Conservation (phyloP, 2,329 filamentous ascomycete genomes). For the Pestalotiopsis sp. region DNA sequence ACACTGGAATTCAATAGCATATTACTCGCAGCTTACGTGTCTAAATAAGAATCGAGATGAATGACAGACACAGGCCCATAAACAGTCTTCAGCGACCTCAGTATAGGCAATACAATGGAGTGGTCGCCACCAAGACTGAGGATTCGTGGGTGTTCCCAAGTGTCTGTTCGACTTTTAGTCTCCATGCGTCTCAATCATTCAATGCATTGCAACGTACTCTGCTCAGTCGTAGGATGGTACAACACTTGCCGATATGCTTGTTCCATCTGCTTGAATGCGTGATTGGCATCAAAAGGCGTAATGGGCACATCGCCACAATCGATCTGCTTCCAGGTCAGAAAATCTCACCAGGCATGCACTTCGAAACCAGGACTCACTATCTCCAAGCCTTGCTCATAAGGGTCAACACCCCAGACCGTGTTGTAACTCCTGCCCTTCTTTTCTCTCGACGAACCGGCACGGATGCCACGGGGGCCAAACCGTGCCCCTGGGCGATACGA, state of each 20-base stretch:
- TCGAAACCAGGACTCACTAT: background rate
- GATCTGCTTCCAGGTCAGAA: background rate
- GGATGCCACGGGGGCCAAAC: constrained; percentile 5
- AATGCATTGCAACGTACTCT: background rate
- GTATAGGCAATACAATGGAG: constrained; percentile 31
- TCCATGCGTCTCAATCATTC: fast-evolving
- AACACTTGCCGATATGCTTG: constrained; percentile 16
- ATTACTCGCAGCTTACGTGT: constrained; percentile 16
- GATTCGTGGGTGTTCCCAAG: constrained; percentile 18
- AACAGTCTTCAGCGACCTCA: constrained; percentile 27
- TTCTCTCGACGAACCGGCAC: constrained; percentile 5
- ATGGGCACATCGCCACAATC: constrained; percentile 25
- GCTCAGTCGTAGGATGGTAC: constrained; percentile 9
- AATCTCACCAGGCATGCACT: background rate
- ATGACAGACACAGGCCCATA: constrained; percentile 33
- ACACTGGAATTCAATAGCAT: background rate
- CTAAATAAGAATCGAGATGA: constrained; percentile 33
- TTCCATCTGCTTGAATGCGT: constrained; percentile 26
- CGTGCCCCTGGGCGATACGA: constrained; percentile 1
- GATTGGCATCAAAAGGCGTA: constrained; percentile 22
- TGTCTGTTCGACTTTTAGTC: background rate
- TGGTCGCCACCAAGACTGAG: constrained; percentile 31
- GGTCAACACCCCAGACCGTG: constrained; percentile 13
- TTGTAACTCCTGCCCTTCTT: constrained; percentile 15
- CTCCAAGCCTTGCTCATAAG: constrained; percentile 10